Evolutionary conservation across 495 filamentous ascomycete genomes (phyloP), one percentile per base, ranked within the genome.

Genomic region (Neurospora sp.): DNA sequence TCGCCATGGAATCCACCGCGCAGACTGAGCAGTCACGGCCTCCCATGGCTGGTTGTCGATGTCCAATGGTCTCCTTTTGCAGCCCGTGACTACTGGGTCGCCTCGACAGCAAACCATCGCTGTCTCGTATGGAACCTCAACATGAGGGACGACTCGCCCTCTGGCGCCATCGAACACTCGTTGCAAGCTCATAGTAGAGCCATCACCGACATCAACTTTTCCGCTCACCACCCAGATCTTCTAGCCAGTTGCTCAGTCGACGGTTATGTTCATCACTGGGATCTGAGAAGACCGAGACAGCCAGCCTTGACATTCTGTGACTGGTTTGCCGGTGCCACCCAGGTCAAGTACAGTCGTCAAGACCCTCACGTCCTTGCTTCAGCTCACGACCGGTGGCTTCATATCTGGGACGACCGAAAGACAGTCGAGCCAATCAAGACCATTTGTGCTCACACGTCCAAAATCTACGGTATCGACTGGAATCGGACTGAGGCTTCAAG

Each of bases 61-160:
- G 95, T 98, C 48, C 95, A 98, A 81, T 98, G 95, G 95, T 97
- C 93, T 6, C 95, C 95, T 16, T 97, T 97, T 75, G 91, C 94
- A 11, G 89, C 89, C 9, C 88, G 95, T 66, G 91, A 97, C 76
- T 93, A 92, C 75, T 97, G 95, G 95, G 92, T 98, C 31, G 93
- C 91, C 35, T 97, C 93, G 61, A 97, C 95, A 3, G 93, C 93
- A 38, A 97, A 97, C 77, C 94, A 97, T 79, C 96, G 96, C 78
- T 96, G 94, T 31, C 85, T 98, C 69, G 93, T 98, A 10, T 97
- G 94, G 94, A 98, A 97, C 79, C 84, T 98, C 75, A 92, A 89
- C 48, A 88, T 96, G 83, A 84, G 86, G 68, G 88, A 89, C 74
- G 87, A 89, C 78, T 89, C 90, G 70, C 87, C 91, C n/a, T 89